A percentile compares a stretch with the other conserved stretches of the same genome.
phyloP scores from a whole-genome alignment of 371 early-diverging fungal genomes.

The Neoconidiobolus thromboides region DNA sequence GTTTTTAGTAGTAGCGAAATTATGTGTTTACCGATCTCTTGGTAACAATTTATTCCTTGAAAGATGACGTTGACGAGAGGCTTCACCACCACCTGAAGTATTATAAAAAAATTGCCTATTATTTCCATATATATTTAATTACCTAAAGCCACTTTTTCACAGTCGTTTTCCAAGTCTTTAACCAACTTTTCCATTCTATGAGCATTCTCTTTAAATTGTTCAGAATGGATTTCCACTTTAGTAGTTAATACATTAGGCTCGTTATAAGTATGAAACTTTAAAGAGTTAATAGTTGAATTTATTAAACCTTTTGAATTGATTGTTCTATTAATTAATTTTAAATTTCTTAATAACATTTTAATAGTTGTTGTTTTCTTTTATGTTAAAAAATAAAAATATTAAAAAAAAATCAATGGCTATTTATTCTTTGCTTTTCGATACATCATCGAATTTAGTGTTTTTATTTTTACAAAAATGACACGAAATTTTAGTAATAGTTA shows the following conservation, averaged over 20 bases:
- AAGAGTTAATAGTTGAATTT: no score
- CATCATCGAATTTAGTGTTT: no score
- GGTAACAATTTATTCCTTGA: constrained; percentile 81
- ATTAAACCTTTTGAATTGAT: no score
- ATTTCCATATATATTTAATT: neutral
- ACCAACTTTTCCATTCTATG: constrained; percentile 55
- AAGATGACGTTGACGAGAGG: constrained; percentile 72
- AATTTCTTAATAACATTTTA: no score
- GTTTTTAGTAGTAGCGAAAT: neutral
- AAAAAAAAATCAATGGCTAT: no score
- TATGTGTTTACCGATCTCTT: constrained; percentile 54
- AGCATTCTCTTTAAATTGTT: constrained; percentile 78
- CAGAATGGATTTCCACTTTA: constrained; percentile 50
- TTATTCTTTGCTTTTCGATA: no score
- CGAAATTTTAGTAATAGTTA: no score
- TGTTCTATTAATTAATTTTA: no score
- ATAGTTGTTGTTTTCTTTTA: no score
- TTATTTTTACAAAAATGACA: no score
- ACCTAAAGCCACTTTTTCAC: constrained; percentile 60
- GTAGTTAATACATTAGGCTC: constrained; percentile 13
- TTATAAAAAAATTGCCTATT: constrained; percentile 3
- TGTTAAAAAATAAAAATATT: no score
- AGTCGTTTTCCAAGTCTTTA: constrained; percentile 45
- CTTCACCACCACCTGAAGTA: constrained; percentile 70
- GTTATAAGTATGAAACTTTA: neutral